A percentile compares a stretch with the other conserved stretches of the same genome.
Conservation (phyloP, 2,329 filamentous ascomycete genomes). For the Pseudogymnoascus sp. region DNA sequence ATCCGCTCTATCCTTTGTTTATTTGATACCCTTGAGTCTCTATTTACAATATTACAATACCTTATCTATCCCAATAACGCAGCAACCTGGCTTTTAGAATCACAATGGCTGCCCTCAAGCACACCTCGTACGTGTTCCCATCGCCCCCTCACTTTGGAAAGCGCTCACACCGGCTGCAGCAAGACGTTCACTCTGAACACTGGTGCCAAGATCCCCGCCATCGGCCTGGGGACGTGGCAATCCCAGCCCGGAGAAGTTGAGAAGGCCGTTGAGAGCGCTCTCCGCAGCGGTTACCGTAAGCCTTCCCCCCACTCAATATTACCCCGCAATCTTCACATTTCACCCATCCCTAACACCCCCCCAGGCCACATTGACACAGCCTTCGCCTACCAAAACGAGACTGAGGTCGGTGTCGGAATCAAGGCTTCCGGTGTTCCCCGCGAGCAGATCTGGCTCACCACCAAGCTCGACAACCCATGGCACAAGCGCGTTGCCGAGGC, state of each 20-base stretch:
- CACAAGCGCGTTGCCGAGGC: constrained; percentile 61
- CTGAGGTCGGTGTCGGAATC: constrained; percentile 59
- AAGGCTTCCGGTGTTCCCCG: constrained; percentile 56
- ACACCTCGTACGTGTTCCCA: constrained; percentile 17
- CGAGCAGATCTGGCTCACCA: constrained; percentile 62
- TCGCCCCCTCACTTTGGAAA: constrained; percentile 10
- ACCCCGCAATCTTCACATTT: constrained; percentile 9
- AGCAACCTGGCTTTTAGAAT: neutral
- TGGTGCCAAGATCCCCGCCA: constrained; percentile 67
- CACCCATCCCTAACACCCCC: neutral
- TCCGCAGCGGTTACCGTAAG: constrained; percentile 63
- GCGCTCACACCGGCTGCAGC: constrained; percentile 22
- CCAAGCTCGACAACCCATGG: constrained; percentile 76
- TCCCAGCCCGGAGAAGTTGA: constrained; percentile 59
- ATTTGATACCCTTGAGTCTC: constrained; percentile 2
- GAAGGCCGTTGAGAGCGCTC: constrained; percentile 61
- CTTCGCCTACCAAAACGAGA: constrained; percentile 70
- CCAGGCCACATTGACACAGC: constrained; percentile 61
- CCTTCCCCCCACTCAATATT: constrained; percentile 45
- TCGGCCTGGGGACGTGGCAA: constrained; percentile 76
- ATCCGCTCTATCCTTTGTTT: neutral
- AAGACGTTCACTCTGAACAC: constrained; percentile 64
- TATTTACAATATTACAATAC: neutral
- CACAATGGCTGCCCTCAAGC: neutral
- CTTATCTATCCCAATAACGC: neutral